Conservation (phyloP, 306 rosid species). For the Quercus mongolica region DNA sequence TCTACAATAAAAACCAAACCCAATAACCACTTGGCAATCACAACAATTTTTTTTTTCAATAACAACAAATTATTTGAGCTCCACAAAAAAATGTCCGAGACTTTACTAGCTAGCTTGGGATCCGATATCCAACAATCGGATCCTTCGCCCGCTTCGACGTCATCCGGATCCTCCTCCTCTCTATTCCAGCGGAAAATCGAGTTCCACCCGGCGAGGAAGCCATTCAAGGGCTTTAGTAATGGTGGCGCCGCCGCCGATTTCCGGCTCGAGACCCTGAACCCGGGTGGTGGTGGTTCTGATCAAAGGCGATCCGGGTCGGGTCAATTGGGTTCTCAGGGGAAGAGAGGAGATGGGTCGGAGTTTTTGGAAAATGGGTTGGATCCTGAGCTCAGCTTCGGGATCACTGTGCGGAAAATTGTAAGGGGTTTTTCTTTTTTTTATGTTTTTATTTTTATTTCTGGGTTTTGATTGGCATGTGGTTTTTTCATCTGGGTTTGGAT, state of each 20-base stretch:
- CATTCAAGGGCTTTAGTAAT: constrained; percentile 51
- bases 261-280: constrained; percentile 75
- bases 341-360: constrained; percentile 60
- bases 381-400: constrained; percentile 85
- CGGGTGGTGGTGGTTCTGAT: constrained; percentile 33
- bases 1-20: too few species aligned
- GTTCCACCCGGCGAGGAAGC: constrained; percentile 51
- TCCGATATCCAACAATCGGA: constrained; percentile 15
- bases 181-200: constrained; percentile 42
- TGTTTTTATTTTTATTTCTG: neutral
- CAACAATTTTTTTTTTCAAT: too few species aligned
- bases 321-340: constrained; percentile 19
- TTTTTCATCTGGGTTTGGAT: neutral
- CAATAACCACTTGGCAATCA: too few species aligned
- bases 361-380: constrained; percentile 65
- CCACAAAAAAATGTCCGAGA: constrained; percentile 32
- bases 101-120: constrained; percentile 9
- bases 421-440: constrained; percentile 25
- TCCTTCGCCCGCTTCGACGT: constrained; percentile 8
- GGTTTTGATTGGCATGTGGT: neutral
- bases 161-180: constrained; percentile 1
- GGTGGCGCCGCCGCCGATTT: constrained; percentile 56
- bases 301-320: constrained; percentile 13
- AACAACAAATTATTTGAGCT: neutral
- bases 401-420: constrained; percentile 77